These are phyloP conservation scores for Beauveria australis DNA, from an alignment of 2,329 filamentous ascomycete species.

Conservation along the genomic window DNA sequence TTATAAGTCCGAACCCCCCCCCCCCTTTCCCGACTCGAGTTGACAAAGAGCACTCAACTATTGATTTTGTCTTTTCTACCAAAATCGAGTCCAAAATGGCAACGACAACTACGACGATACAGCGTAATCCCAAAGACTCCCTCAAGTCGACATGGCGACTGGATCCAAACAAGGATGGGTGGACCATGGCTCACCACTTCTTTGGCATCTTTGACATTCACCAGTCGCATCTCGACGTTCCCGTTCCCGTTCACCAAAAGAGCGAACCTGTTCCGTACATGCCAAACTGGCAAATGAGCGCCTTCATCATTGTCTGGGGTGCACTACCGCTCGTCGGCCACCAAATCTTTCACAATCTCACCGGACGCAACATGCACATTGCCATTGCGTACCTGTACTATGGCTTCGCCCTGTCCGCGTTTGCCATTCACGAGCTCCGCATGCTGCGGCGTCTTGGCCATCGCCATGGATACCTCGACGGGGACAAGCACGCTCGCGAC, in stretches of 20 bases:
- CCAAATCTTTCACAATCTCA: slow-evolving; percentile 10
- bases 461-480: slow-evolving; percentile 20
- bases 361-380: slow-evolving; percentile 10
- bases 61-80: no score
- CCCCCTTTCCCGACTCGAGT: not conserved
- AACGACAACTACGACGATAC: not conserved
- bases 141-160: slow-evolving; percentile 19
- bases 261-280: slow-evolving; percentile 24
- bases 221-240: slow-evolving; percentile 11
- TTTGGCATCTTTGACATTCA: slow-evolving; percentile 15
- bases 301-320: slow-evolving; percentile 25
- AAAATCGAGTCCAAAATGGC: not conserved
- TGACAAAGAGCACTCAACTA: no score
- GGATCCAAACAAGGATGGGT: slow-evolving; percentile 10
- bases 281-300: slow-evolving; percentile 20
- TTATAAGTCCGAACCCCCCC: not conserved
- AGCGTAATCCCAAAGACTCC: slow-evolving; percentile 15
- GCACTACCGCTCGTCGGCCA: slow-evolving; percentile 18
- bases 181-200: slow-evolving; percentile 15
- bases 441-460: slow-evolving; percentile 24
- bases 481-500: slow-evolving; percentile 24
- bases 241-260: slow-evolving; percentile 23
- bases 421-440: slow-evolving; percentile 21
- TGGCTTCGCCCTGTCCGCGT: slow-evolving; percentile 20
- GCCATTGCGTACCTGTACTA: slow-evolving; percentile 18